Base-by-base conservation (phyloP, 1,284 basidiomycete genomes). In the Schizophyllum amplum region DNA sequence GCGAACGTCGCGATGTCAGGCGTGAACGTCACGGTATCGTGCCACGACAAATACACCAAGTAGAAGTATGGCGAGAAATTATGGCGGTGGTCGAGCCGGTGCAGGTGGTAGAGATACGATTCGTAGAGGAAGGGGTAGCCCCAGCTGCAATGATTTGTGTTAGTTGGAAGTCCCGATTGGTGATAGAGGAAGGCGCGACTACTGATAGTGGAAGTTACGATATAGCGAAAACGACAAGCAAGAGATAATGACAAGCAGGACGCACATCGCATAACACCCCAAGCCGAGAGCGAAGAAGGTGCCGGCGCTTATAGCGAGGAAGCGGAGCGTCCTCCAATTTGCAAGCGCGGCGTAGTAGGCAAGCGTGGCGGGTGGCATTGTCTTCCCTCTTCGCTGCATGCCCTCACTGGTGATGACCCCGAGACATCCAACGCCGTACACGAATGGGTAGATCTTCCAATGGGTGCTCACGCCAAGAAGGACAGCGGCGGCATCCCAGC, bases 41-140 rank as follows among this genome's bases (percentile, higher is more conserved):
- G 82, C 62, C 87, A 87, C 0, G 79, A 82, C 52, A 98, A 83
- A 69, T 99, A 98, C 42, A 90, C 94, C 49, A 90, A 83, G 69
- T 98, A 94, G 72, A 97, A 99, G 75, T 98, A 98, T 0, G 94
- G 91, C 15, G 93, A 94, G 72, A 99, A 99, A 71, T 99, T 99
- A 74, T 99, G 97, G 55, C 95, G 86, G 67, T 98, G 94, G 71
- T 99, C 97, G 23, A 92, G 82, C 33, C 97, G 83, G 60, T 87
- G 81, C 3, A 95, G 73, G 66, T 99, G 97, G 71, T 99, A 98
- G 17, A 98, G 76, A 71, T 94, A 98, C 0, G 96, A 90, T 69
- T 98, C 88, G 59, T 92, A 80, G 24, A 99, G 74, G 75, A 98
- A 98, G 0, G 94, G 88, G 62, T 88, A 78, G 4, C 96, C 97